Percentiles rank a stretch among this genome's conserved stretches.
Conservation (phyloP, 305 asterid species). For the Nicotiana rustica region DNA sequence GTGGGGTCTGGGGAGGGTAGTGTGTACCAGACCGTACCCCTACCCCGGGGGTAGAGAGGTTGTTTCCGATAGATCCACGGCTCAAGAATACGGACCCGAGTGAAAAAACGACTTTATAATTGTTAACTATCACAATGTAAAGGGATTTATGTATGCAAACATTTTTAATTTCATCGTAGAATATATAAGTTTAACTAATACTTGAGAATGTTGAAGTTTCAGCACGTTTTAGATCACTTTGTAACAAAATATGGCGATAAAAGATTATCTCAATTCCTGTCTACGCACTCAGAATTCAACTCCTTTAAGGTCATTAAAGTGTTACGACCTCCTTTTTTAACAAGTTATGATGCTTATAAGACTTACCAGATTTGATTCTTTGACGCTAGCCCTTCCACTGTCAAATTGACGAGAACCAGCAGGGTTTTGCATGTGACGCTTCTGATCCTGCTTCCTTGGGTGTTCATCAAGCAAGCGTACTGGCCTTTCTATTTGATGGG, state of each 20-base stretch:
- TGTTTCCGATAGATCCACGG: too few species aligned
- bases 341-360: slow-evolving; percentile 31
- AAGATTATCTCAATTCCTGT: not conserved
- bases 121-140: not conserved
- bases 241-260: not conserved
- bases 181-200: not conserved
- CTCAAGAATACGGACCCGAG: too few species aligned
- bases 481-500: slow-evolving; percentile 50
- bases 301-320: not conserved
- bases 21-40: too few species aligned
- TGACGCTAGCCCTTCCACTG: slow-evolving; percentile 48
- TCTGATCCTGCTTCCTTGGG: slow-evolving; percentile 53
- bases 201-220: not conserved
- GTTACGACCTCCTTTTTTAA: not conserved
- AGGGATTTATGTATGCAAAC: not conserved
- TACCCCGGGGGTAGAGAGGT: too few species aligned
- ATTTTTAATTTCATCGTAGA: not conserved
- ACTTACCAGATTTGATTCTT: slow-evolving; percentile 60
- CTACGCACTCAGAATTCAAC: not conserved
- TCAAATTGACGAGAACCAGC: slow-evolving; percentile 53
- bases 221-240: not conserved
- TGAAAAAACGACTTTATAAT: not conserved
- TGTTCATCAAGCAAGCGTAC: slow-evolving; percentile 57
- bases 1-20: too few species aligned
- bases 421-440: slow-evolving; percentile 45